Percentiles rank a stretch among this genome's conserved stretches.
phyloP scores from a whole-genome alignment of 345 rosid species.

The Lenwebbia sp. region DNA sequence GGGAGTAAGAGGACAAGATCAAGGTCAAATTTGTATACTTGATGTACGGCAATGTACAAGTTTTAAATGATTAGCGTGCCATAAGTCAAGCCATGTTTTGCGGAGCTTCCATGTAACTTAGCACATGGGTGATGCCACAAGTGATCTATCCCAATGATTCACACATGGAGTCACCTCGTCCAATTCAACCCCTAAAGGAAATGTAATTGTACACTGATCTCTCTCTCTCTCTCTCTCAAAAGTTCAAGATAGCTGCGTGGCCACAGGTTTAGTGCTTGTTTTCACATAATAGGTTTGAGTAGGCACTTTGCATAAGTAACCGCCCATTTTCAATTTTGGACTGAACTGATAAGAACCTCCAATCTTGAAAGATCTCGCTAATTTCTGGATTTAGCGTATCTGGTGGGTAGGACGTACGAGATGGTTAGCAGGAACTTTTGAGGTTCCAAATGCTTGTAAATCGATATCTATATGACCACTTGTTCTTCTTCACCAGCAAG shows the following conservation, averaged over 20 bases:
- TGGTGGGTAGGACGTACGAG: not conserved
- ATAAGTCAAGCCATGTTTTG: constrained; percentile 22
- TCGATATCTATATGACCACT: not conserved
- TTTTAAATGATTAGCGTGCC: constrained; percentile 8
- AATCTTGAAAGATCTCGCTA: not conserved
- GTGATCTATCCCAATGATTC: not conserved
- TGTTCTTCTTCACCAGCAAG: not conserved
- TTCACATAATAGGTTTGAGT: not conserved
- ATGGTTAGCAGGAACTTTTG: not conserved
- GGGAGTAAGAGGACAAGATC: not conserved
- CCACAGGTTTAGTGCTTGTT: not conserved
- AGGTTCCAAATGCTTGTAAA: not conserved
- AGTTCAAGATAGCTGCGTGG: not conserved
- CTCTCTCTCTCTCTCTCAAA: not conserved
- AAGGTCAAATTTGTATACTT: constrained; percentile 7
- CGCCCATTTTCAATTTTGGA: not conserved
- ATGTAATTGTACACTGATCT: not conserved
- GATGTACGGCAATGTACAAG: not conserved
- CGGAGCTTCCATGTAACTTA: constrained; percentile 24
- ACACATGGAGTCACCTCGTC: constrained; percentile 12
- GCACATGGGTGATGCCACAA: constrained; percentile 45
- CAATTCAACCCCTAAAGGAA: not conserved
- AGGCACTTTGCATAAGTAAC: not conserved
- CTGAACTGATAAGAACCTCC: not conserved
- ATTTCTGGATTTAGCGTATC: not conserved